Base-by-base conservation (phyloP, 495 filamentous ascomycete genomes). In the Hypoxylon perforatum region DNA sequence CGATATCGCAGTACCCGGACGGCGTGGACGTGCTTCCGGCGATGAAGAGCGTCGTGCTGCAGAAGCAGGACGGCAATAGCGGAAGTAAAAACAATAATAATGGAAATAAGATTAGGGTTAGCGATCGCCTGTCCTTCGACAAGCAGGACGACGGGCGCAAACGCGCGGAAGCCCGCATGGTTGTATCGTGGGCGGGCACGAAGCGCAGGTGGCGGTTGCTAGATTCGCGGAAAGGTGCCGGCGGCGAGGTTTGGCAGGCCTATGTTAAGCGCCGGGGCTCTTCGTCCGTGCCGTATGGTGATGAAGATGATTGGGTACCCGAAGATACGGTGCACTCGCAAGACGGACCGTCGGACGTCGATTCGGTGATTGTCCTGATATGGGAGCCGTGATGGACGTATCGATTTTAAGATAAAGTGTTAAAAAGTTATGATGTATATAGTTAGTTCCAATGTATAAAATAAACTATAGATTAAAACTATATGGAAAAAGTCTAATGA, bases 1-100 rank as follows among this genome's bases (percentile, higher is more conserved):
- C 82, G 1, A 73, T 88, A 22, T 75, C 82, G 15, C 76, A 83
- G 38, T 86, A 88, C 66, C 79, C 80, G n/a, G 70, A 71, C 42
- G 68, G 63, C 28, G 73, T 50, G 21, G 75, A 14, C 49, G 78
- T 22, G 61, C 64, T 42, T 58, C 72, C 49, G 14, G 21, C 62
- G 0, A 30, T 14, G 45, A 19, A 47, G 35, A 14, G 30, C 39
- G 78, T n/a, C 65, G 77, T n/a, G 65, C 66, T 39, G 63, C 72
- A 33, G 39, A 12, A 57, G 19, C 42, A 11, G 23, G 14, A 46
- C 19, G n/a, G 17, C 28, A 12, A 17, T 23, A 38, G 41, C 41
- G 23, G 22, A 15, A 56, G n/a, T n/a, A n/a, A n/a, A n/a, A n/a
- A n/a, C n/a, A n/a, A n/a, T n/a, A n/a, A n/a, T n/a, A n/a, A 51